Conservation (phyloP, 1,284 basidiomycete genomes). For the Coniferiporia sulphurascens region DNA sequence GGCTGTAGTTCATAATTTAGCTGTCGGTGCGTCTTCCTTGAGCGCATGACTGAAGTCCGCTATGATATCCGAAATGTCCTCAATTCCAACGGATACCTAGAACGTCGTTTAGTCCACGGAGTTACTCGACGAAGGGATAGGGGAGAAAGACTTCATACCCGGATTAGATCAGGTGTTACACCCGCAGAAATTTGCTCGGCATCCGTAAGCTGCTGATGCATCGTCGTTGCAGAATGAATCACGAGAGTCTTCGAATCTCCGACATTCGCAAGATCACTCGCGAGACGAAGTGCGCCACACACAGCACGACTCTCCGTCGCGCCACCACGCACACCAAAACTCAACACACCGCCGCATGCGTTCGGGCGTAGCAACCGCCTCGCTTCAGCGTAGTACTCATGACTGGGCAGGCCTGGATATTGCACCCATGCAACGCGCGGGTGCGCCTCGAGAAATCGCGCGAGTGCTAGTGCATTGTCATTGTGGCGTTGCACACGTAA, state of each 20-base stretch:
- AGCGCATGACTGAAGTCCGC: constrained; percentile 84
- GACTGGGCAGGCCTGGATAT: constrained; percentile 69
- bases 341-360: constrained; percentile 73
- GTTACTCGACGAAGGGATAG: neutral
- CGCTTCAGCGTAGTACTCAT: constrained; percentile 61
- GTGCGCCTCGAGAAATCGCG: constrained; percentile 70
- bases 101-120: neutral
- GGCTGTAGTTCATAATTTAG: neutral
- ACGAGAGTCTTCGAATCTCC: constrained; percentile 77
- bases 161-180: too few relatives aligned
- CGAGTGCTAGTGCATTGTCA: constrained; percentile 71
- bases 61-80: constrained; percentile 81
- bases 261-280: constrained; percentile 72
- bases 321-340: constrained; percentile 77
- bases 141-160: constrained; percentile 41
- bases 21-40: neutral
- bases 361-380: constrained; percentile 52
- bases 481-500: constrained; percentile 74
- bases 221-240: constrained; percentile 72
- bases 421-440: constrained; percentile 77
- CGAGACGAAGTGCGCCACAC: constrained; percentile 48
- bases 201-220: constrained; percentile 65
- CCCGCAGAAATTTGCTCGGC: constrained; percentile 59
- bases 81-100: constrained; percentile 72
- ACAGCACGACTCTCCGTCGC: constrained; percentile 55